Evolutionary conservation across 2,329 filamentous ascomycete species (phyloP), one percentile per base, ranked within the genome.

Genomic region (Zymoseptoria pseudotritici): DNA sequence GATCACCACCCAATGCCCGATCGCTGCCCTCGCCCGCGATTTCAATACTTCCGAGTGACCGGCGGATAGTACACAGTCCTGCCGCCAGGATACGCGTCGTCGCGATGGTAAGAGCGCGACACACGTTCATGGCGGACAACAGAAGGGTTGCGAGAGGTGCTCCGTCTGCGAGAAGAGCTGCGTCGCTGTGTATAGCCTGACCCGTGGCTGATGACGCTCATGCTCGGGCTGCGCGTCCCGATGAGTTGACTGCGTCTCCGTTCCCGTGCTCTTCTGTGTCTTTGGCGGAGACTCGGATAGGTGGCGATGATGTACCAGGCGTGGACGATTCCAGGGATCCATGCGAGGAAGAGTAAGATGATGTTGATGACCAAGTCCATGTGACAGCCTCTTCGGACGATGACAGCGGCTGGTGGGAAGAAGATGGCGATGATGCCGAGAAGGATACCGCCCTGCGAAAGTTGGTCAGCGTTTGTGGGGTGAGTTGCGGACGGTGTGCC

Each of bases 361-460:
- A 53, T 31, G n/a, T 29, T 26, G 83, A 96, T 92, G 77, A 92
- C 80, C 71, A 96, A 80, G 74, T 94, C 88, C 67, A 85, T 83
- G 73, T 86, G 86, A 78, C 91, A 95, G 70, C 91, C 91, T 66
- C 87, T 84, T 84, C 95, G 90, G 66, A 95, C 86, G 81, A 95
- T 91, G 74, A 96, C 91, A 79, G 90, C 90, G 55, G 96, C 79
- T 73, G 91, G 91, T 57, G 91, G 91, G 67, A 95, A 84, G 60
- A 65, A 60, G 57, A 65, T 60, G 58, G 63, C 61, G 54, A 62
- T 61, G 52, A 65, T 58, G 58, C 55, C 63, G 54, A 65, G 61
- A 24, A 63, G 24, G 10, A 58, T 49, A 19, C 63, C 63, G 61
- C 63, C 63, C 63, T 65, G 56, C 6, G 20, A 50, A 46, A n/a